Conservation (phyloP, 1,284 basidiomycete species). For the Phylloporus sp. region DNA sequence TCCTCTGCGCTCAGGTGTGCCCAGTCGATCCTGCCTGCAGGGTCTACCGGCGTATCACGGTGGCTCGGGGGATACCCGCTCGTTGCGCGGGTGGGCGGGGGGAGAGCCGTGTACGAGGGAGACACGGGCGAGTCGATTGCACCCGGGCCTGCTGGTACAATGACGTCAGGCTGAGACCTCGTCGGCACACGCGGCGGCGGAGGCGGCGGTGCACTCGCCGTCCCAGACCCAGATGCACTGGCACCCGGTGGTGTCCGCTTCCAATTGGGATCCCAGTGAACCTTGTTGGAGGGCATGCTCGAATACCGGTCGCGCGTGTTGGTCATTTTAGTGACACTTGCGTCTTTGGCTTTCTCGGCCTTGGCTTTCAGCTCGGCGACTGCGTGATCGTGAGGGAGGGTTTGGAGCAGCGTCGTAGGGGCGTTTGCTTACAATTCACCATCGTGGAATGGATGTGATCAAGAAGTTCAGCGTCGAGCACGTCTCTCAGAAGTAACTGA, state of each 20-base stretch:
- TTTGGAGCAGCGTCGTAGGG: not conserved
- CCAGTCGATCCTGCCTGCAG: conserved; percentile 60
- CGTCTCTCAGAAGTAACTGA: not conserved
- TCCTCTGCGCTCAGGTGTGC: conserved; percentile 64
- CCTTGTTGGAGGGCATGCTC: conserved; percentile 59
- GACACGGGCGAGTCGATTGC: not conserved
- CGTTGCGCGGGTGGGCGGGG: conserved; percentile 20
- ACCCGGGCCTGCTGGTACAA: no score
- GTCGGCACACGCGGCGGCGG: no score
- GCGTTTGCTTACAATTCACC: conserved; percentile 34
- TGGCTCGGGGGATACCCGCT: conserved; percentile 30
- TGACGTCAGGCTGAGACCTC: no score
- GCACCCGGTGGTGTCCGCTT: conserved; percentile 35
- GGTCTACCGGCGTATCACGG: conserved; percentile 6
- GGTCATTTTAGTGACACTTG: conserved; percentile 52
- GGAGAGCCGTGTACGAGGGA: conserved; percentile 5
- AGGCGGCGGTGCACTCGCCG: no score
- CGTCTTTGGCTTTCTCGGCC: conserved; percentile 61
- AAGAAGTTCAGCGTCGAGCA: not conserved
- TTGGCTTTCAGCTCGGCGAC: conserved; percentile 68
- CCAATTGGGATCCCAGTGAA: conserved; percentile 60
- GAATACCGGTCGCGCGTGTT: conserved; percentile 60
- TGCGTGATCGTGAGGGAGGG: conserved; percentile 29
- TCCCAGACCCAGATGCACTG: no score
- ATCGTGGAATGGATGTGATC: conserved; percentile 17